Base-by-base conservation (phyloP, 2,329 filamentous ascomycete species). In the Neofusicoccum cordaticola region DNA sequence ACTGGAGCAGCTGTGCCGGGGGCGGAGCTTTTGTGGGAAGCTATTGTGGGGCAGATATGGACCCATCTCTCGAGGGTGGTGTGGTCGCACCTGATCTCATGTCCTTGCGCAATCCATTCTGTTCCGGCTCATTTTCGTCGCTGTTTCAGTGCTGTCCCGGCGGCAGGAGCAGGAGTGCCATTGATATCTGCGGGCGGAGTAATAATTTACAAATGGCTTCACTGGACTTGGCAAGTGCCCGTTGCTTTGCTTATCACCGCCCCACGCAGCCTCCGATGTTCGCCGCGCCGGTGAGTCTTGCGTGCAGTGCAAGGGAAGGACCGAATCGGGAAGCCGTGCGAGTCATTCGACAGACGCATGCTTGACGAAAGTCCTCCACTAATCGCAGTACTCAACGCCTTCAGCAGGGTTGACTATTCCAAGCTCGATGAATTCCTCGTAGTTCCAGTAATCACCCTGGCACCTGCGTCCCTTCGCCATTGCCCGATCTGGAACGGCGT, bases 11-110 rank as follows among this genome's bases (percentile, higher is more conserved):
- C 11, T 27, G 19, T 39, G 56, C 22, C n/a, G 31, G 31, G 9
- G 17, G 56, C 42, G 42, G 9, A 47, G 27, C 56, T 60, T 60
- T 47, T 60, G 56, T 60, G 42, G 41, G 37, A 44, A 60, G 56
- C 56, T 47, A 47, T 22, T 60, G 56, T 60, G 56, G 56, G 56
- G n/a, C 52, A 11, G 42, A 17, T 60, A 60, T 42, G 56, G 56
- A 45, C 35, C 39, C 22, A 34, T 58, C 53, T 58, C 53, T 58
- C 53, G 53, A 60, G 27, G 42, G 56, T 60, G 56, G 56, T 60
- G 56, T 60, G 56, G 56, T 60, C 41, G 42, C 56, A 12, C 56
- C 56, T 60, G 56, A 60, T 47, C 56, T 47, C 56, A 58, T 47
- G 56, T 37, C 42, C 41, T 45, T 60, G 41, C 56, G 41, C 56